Evolutionary conservation across 331 rosid species (phyloP).

Genomic region (Acacia concinna): DNA sequence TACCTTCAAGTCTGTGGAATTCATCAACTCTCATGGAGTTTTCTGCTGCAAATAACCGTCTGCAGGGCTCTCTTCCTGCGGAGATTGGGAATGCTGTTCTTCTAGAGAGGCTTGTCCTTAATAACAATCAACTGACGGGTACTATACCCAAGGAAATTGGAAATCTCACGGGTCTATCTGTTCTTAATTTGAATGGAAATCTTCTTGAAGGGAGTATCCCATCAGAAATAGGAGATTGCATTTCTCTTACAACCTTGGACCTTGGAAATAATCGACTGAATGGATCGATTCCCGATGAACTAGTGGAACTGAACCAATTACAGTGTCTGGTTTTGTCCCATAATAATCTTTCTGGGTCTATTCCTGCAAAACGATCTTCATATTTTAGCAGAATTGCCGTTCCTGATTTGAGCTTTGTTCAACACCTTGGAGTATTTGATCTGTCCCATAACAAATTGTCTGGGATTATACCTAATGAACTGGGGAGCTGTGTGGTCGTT

Average conservation of each 20-base stretch:
- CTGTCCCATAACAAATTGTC: conserved; percentile 81
- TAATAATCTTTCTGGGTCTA: conserved; percentile 75
- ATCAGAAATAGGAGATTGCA: conserved; percentile 60
- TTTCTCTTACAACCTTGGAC: conserved; percentile 73
- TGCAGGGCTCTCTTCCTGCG: conserved; percentile 63
- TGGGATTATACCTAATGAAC: conserved; percentile 79
- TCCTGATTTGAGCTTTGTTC: conserved; percentile 88
- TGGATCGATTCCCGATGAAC: conserved; percentile 70
- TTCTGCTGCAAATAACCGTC: conserved; percentile 79
- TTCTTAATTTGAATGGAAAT: conserved; percentile 77
- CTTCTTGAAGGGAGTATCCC: conserved; percentile 79
- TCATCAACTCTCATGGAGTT: conserved; percentile 67
- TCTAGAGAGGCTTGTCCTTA: conserved; percentile 72
- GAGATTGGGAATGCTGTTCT: conserved; percentile 69
- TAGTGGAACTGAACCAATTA: conserved; percentile 59
- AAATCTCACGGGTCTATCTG: conserved; percentile 60
- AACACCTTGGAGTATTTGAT: conserved; percentile 89
- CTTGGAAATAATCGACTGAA: conserved; percentile 72
- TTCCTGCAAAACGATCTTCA: conserved; percentile 63
- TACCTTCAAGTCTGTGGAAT: conserved; percentile 70
- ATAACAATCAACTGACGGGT: conserved; percentile 72
- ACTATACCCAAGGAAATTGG: conserved; percentile 77
- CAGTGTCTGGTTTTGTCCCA: conserved; percentile 90
- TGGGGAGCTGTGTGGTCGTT: conserved; percentile 66
- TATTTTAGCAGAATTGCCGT: conserved; percentile 67